Evolutionary conservation across 352 stramenopile genomes (phyloP), one percentile per base, ranked within the genome.

Genomic region (Globisporangium nagaii): DNA sequence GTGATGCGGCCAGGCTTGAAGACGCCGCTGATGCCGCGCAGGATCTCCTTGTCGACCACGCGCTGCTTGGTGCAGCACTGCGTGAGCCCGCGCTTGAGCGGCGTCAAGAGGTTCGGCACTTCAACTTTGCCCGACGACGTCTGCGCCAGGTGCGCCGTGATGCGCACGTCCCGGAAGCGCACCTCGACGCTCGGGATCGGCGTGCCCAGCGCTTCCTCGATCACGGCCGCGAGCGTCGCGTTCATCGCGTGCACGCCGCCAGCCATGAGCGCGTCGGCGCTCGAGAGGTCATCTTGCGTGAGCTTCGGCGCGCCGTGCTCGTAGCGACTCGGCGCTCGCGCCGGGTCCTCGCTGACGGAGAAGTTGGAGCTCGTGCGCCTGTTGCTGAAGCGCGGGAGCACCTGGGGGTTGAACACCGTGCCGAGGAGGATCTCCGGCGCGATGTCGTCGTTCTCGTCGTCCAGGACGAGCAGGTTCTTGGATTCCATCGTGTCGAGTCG

Each of bases 161-260:
- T 65, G 19, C 71, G 58, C 45, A 87, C 48, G 62, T 83, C 61
- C 9, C 60, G 60, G 47, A 87, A 87, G 41, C 68, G 68, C 13
- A 84, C 71, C 36, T 83, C 71, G 41, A 87, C 63, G 36, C 68
- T 71, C 20, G 73, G 69, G 9, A 84, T 72, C 6, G 73, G 71
- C 22, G 60, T 27, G 10, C 73, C 73, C 1, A 75, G 34, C 6
- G 73, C 59, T 5, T 62, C 62, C 43, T 84, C 71, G 12, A 81
- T 46, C 5, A 70, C 73, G 3, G 62, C 50, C 1, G 73, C 67
- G 41, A 88, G 63, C 24, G 48, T 75, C 40, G 69, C 55, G 50
- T 87, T 65, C 76, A 87, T 84, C 13, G 68, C 63, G 22, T 83
- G 61, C 35, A 79, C 62, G 24, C 73, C 76, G 8, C 53, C 56